phyloP scores from a whole-genome alignment of 108 stramenopile genomes.

The Epithemia pelagica region DNA sequence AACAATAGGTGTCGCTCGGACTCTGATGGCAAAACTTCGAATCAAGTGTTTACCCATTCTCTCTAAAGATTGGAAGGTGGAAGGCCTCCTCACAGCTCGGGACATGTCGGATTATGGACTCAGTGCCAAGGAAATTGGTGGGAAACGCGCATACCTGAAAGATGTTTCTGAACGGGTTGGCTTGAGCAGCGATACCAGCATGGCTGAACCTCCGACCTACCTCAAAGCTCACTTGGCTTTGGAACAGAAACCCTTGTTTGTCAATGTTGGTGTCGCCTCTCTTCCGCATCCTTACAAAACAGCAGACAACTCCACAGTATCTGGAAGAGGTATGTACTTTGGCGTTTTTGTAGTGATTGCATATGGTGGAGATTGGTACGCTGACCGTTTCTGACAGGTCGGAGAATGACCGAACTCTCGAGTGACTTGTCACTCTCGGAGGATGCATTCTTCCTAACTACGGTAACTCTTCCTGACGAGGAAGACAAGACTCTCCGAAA shows the following conservation, averaged over 20 bases:
- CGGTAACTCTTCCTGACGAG: slow-evolving; percentile 54
- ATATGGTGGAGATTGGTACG: not conserved
- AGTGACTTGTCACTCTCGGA: slow-evolving; percentile 77
- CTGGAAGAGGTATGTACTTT: slow-evolving; percentile 49
- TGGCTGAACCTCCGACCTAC: slow-evolving; percentile 80
- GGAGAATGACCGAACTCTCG: slow-evolving; percentile 52
- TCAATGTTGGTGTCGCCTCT: slow-evolving; percentile 69
- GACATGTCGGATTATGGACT: slow-evolving; percentile 87
- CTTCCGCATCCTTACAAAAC: slow-evolving; percentile 94
- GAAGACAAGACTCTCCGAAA: slow-evolving; percentile 49
- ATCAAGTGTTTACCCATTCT: slow-evolving; percentile 91
- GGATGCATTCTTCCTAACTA: slow-evolving; percentile 72
- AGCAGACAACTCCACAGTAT: slow-evolving; percentile 56
- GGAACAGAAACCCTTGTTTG: slow-evolving; percentile 63
- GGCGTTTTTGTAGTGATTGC: not conserved
- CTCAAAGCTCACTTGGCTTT: slow-evolving; percentile 53
- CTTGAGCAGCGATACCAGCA: slow-evolving; percentile 65
- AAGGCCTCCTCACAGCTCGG: slow-evolving; percentile 83
- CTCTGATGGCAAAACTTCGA: slow-evolving; percentile 81
- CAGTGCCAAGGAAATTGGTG: slow-evolving; percentile 75
- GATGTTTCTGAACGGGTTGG: slow-evolving; percentile 88
- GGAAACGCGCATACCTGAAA: slow-evolving; percentile 85
- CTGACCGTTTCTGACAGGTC: slow-evolving; percentile 28
- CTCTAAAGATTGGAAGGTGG: slow-evolving; percentile 62
- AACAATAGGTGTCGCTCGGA: slow-evolving; percentile 78